Evolutionary conservation across 1,284 basidiomycete genomes (phyloP), one percentile per base, ranked within the genome.

Genomic region (Golubevia sp.): DNA sequence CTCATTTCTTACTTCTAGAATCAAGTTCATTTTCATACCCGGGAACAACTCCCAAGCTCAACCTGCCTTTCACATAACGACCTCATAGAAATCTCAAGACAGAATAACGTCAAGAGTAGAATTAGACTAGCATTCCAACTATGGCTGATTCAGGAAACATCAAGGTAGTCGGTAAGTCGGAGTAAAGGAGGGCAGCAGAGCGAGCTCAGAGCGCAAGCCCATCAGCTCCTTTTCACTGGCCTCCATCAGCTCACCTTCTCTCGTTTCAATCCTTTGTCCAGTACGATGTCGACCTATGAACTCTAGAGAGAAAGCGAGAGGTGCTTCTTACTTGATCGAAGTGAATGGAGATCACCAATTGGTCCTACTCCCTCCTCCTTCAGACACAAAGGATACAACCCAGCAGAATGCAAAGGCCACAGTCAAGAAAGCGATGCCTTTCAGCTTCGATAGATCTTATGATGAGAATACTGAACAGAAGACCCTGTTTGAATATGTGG

Each of bases 401-500:
- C 62, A 1, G 11, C 71, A 77, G 57, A 74, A 61, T 51, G 57
- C 68, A 49, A 74, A 71, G 52, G 76, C 76, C 20, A 74, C 73
- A 38, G 76, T 76, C 63, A 77, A 77, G 59, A 76, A 74, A 62
- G 49, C 72, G 6, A 79, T 79, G 77, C 75, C 77, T 51, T 79
- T 79, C 64, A 73, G 71, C 51, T 79, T 79, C 52, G 77, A 79
- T 53, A 56, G 75, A 3, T 61, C 71, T 53, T 79, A 77, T 60
- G 74, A 75, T 55, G 75, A 77, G 49, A 67, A 79, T 59, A 79
- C 77, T 2, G 73, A 79, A 57, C 77, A 79, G 59, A 44, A 94
- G 83, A 97, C 94, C 0, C 86, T 98, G 63, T 98, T 94, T 84
- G 90, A 96, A 72, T 96, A 98, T 86, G 85, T 99, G 38, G 97